phyloP scores from a whole-genome alignment of 129 eudicot genomes.

The Ambrosia artemisiifolia region DNA sequence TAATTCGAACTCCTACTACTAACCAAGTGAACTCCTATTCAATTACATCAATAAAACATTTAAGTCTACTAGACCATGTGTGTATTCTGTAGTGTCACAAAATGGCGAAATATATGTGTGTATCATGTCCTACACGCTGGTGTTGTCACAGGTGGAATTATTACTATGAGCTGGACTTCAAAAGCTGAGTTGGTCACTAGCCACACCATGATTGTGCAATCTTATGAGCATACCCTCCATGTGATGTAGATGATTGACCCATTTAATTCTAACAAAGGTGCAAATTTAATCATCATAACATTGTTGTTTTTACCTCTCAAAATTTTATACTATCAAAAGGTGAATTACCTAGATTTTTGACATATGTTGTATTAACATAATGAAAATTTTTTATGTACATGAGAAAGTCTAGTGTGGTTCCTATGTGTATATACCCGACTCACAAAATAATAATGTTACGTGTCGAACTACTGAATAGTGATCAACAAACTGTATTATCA shows the following conservation, averaged over 20 bases:
- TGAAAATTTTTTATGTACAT: slow-evolving; percentile 15
- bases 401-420: slow-evolving; percentile 9
- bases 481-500: slow-evolving; percentile 5
- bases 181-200: slow-evolving; percentile 31
- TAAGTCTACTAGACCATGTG: neutral
- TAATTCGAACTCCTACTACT: no score
- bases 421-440: slow-evolving; percentile 9
- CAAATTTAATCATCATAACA: neutral
- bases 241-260: slow-evolving; percentile 20
- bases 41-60: no score
- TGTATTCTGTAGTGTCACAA: neutral
- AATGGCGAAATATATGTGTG: slow-evolving; percentile 1
- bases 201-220: slow-evolving; percentile 29
- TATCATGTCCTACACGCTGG: slow-evolving; percentile 27
- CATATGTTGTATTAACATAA: neutral
- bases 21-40: no score
- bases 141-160: slow-evolving; percentile 30
- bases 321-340: neutral
- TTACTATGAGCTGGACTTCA: slow-evolving; percentile 35
- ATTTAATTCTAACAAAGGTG: neutral
- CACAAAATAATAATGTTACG: slow-evolving; percentile 5
- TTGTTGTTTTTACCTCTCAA: neutral
- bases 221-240: slow-evolving; percentile 25
- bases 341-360: slow-evolving; percentile 7
- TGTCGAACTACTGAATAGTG: neutral